phyloP scores from a whole-genome alignment of 1,284 basidiomycete species.

The Stygiomarasmius scandens region DNA sequence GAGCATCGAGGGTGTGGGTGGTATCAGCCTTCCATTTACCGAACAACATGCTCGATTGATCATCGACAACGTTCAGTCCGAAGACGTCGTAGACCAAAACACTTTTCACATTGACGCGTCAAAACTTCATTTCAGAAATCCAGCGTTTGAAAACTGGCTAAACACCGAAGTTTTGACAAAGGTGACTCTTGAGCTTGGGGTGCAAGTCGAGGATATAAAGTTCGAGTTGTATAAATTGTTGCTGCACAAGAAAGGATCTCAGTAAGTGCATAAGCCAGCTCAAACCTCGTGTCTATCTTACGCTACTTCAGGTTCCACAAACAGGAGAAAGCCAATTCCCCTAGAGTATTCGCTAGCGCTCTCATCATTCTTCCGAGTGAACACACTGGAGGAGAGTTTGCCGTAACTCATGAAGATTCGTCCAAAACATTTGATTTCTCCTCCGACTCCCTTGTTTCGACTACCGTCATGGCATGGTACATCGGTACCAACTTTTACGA shows the following conservation, averaged over 20 bases:
- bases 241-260: conserved; percentile 47
- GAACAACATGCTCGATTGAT: conserved; percentile 42
- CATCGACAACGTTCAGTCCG: conserved; percentile 35
- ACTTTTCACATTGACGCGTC: conserved; percentile 44
- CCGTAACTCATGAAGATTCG: conserved; percentile 37
- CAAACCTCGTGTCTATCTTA: background rate
- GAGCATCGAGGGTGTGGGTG: conserved; percentile 23
- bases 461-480: conserved; percentile 49
- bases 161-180: conserved; percentile 24
- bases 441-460: conserved; percentile 28
- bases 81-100: conserved; percentile 42
- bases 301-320: conserved; percentile 24
- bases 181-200: conserved; percentile 39
- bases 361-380: conserved; percentile 46
- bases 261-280: conserved; percentile 32
- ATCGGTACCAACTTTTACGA: conserved; percentile 49
- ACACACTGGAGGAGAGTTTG: conserved; percentile 44
- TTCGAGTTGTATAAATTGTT: conserved; percentile 48
- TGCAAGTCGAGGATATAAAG: conserved; percentile 26
- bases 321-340: conserved; percentile 39
- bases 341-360: conserved; percentile 49
- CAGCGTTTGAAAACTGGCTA: conserved; percentile 35
- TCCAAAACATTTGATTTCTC: conserved; percentile 36
- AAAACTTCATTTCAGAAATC: conserved; percentile 36
- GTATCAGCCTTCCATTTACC: conserved; percentile 41